Evolutionary conservation across 2,329 filamentous ascomycete genomes (phyloP).

Genomic region (Rasamsonia emersonii): DNA sequence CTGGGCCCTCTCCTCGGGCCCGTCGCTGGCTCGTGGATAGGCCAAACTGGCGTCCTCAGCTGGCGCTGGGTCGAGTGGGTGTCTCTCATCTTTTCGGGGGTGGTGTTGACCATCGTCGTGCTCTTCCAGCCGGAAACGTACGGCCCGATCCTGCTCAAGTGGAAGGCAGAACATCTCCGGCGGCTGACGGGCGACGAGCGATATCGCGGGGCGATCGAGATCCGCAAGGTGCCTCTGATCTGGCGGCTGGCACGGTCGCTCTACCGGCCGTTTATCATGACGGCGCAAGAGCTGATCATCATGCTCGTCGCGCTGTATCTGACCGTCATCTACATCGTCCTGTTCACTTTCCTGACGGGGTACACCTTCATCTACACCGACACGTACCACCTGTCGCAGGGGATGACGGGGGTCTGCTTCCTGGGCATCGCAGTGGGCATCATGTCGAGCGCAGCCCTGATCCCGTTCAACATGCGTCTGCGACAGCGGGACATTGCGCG

Average conservation of each 20-base stretch:
- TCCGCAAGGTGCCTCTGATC: constrained; percentile 31
- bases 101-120: constrained; percentile 27
- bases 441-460: constrained; percentile 25
- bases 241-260: constrained; percentile 34
- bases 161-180: constrained; percentile 37
- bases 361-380: constrained; percentile 44
- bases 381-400: constrained; percentile 39
- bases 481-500: constrained; percentile 35
- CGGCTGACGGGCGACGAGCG: constrained; percentile 36
- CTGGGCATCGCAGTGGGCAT: constrained; percentile 39
- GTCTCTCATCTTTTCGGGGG: constrained; percentile 28
- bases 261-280: constrained; percentile 41
- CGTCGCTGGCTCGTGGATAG: constrained; percentile 39
- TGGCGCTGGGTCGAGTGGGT: constrained; percentile 45
- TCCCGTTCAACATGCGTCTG: constrained; percentile 39
- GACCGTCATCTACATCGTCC: constrained; percentile 22
- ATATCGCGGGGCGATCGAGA: constrained; percentile 41
- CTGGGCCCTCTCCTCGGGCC: constrained; percentile 29
- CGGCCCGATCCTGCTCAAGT: constrained; percentile 36
- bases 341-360: constrained; percentile 32
- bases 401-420: constrained; percentile 41
- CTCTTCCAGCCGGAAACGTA: constrained; percentile 46
- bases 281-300: constrained; percentile 35
- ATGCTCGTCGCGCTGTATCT: constrained; percentile 19
- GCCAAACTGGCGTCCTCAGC: constrained; percentile 23